These are phyloP conservation scores for Salix suchowensis DNA, from an alignment of 345 rosid species.

Conservation along the genomic window DNA sequence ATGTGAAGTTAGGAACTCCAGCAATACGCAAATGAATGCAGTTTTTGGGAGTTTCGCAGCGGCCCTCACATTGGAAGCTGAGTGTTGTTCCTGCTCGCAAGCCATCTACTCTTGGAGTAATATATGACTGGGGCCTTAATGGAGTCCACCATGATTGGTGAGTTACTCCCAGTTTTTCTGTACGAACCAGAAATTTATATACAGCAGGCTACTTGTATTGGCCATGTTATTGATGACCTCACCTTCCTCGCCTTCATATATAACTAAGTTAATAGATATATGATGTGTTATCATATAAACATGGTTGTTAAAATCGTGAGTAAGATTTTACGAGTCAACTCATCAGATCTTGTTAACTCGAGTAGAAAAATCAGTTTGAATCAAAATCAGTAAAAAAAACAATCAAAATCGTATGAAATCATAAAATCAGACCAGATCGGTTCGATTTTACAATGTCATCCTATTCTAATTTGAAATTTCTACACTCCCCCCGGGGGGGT, in stretches of 20 bases:
- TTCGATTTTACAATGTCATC: too few relatives aligned
- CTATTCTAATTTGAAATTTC: too few relatives aligned
- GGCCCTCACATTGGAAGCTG: conserved; percentile 85
- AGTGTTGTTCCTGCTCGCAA: conserved; percentile 84
- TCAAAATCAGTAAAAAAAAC: too few relatives aligned
- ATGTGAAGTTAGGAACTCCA: conserved; percentile 65
- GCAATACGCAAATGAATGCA: conserved; percentile 89
- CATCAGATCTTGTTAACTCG: too few relatives aligned
- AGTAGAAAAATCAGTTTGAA: too few relatives aligned
- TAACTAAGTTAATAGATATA: background rate
- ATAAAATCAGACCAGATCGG: too few relatives aligned
- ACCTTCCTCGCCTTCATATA: background rate
- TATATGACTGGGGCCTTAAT: conserved; percentile 84
- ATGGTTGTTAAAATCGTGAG: too few relatives aligned
- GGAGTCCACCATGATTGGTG: conserved; percentile 88
- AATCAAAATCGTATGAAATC: too few relatives aligned
- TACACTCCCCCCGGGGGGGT: too few relatives aligned
- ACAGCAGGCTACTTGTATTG: background rate
- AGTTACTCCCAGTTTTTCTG: conserved; percentile 18
- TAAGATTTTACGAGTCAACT: too few relatives aligned
- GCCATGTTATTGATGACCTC: background rate
- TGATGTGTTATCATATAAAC: background rate
- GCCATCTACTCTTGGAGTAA: conserved; percentile 65
- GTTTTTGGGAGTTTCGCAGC: conserved; percentile 95
- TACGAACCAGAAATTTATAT: background rate